phyloP scores from a whole-genome alignment of 495 filamentous ascomycete species.

The Talaromyces proteolyticus region DNA sequence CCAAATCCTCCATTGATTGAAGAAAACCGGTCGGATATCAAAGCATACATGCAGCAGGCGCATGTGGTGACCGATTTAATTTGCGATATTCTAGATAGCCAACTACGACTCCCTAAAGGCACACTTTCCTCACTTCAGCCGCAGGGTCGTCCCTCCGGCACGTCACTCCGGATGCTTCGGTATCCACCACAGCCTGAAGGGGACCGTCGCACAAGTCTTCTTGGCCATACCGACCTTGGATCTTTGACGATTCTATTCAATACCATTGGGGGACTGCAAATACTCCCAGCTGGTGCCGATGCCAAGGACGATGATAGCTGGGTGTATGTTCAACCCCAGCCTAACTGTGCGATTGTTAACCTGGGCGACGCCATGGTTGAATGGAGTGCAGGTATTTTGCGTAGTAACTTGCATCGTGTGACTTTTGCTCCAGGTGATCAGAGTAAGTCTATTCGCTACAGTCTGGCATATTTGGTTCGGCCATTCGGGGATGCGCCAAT shows the following conservation, averaged over 20 bases:
- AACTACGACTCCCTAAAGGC: background rate
- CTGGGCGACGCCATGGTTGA: constrained; percentile 33
- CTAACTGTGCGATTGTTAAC: constrained; percentile 30
- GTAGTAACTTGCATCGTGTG: constrained; percentile 29
- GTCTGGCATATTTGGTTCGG: constrained; percentile 29
- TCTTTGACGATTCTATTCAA: constrained; percentile 30
- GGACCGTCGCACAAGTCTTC: constrained; percentile 1
- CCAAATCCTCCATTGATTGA: background rate
- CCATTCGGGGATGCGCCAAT: constrained; percentile 13
- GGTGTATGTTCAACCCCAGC: constrained; percentile 25
- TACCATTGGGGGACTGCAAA: constrained; percentile 25
- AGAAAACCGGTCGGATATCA: background rate
- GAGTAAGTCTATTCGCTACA: constrained; percentile 16
- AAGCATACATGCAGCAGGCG: background rate
- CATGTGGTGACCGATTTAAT: background rate
- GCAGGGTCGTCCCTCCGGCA: background rate
- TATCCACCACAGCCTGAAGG: background rate
- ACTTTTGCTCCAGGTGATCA: constrained; percentile 28
- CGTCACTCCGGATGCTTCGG: background rate
- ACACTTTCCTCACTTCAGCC: background rate
- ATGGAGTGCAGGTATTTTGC: constrained; percentile 28
- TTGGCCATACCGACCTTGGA: constrained; percentile 24
- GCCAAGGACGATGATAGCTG: constrained; percentile 14
- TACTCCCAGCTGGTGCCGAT: constrained; percentile 10
- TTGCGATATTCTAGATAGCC: background rate